phyloP scores from a whole-genome alignment of 305 asterid species.

The Petunia hybrid region DNA sequence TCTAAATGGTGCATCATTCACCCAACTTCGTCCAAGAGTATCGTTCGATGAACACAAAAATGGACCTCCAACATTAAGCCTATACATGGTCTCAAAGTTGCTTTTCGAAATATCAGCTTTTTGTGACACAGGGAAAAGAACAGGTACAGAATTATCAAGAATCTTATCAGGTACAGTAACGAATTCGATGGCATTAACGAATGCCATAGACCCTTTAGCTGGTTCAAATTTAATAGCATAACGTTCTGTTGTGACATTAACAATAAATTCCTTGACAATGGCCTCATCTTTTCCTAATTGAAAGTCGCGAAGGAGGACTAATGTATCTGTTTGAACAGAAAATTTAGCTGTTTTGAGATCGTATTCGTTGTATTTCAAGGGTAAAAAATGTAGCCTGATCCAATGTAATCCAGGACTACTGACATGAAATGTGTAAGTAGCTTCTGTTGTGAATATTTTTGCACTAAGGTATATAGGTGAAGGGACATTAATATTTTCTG shows the following conservation, averaged over 20 bases:
- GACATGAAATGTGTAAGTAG: constrained; percentile 77
- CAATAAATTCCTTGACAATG: constrained; percentile 26
- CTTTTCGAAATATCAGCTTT: constrained; percentile 51
- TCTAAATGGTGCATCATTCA: constrained; percentile 57
- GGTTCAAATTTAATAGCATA: constrained; percentile 13
- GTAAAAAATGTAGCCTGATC: constrained; percentile 83
- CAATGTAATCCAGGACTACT: constrained; percentile 88
- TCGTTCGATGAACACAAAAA: constrained; percentile 63
- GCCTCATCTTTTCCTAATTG: constrained; percentile 34
- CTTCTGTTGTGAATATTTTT: constrained; percentile 57
- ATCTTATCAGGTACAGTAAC: constrained; percentile 34
- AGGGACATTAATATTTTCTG: constrained; percentile 46
- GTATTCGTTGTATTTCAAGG: constrained; percentile 48
- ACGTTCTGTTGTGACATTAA: constrained; percentile 21
- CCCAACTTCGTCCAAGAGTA: constrained; percentile 79
- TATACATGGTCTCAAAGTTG: constrained; percentile 63
- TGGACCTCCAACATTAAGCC: constrained; percentile 85
- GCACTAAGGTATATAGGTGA: constrained; percentile 63
- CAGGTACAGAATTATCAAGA: constrained; percentile 53
- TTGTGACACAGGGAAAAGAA: constrained; percentile 65
- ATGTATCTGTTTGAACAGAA: constrained; percentile 56
- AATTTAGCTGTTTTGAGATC: constrained; percentile 63
- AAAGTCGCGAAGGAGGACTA: constrained; percentile 64
- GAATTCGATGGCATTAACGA: constrained; percentile 32
- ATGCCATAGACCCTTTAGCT: constrained; percentile 21